A percentile compares a stretch with the other conserved stretches of the same genome.
These are phyloP conservation scores for Serendipita sp. DNA, from an alignment of 768 basidiomycete species.

Conservation along the genomic window DNA sequence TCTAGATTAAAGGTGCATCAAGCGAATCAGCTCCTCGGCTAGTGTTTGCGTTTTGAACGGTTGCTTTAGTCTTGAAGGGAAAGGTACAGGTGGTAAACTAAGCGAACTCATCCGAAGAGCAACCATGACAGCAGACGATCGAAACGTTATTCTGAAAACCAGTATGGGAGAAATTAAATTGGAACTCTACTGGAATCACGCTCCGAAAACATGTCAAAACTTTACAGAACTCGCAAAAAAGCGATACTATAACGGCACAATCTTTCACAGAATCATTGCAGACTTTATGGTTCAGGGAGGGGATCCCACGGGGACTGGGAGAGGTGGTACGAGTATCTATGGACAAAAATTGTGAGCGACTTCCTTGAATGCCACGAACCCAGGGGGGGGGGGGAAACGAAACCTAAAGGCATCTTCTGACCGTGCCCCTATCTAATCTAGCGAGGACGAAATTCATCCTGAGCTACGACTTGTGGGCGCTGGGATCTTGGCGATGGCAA, in stretches of 20 bases:
- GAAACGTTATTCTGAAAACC: conserved; percentile 64
- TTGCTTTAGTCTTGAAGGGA: no score
- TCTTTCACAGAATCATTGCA: conserved; percentile 88
- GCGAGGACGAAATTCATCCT: conserved; percentile 81
- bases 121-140: conserved; percentile 14
- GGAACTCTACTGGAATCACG: conserved; percentile 87
- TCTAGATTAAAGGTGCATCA: no score
- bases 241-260: conserved; percentile 81
- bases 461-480: conserved; percentile 91
- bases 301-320: conserved; percentile 89
- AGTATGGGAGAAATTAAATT: conserved; percentile 74
- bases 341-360: conserved; percentile 29
- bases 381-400: not conserved
- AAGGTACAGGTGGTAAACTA: not conserved
- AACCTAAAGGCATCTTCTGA: not conserved
- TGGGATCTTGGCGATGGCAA: conserved; percentile 93
- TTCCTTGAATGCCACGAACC: not conserved
- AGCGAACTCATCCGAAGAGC: not conserved
- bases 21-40: no score
- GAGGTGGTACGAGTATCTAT: conserved; percentile 80
- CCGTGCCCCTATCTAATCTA: conserved; percentile 18
- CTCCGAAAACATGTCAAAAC: conserved; percentile 93
- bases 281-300: conserved; percentile 97
- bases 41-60: no score
- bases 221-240: conserved; percentile 80